Percentiles rank a stretch among this genome's conserved stretches.
Conservation (phyloP, 106 monocot species). For the Dendrobium chrysotoxum region DNA sequence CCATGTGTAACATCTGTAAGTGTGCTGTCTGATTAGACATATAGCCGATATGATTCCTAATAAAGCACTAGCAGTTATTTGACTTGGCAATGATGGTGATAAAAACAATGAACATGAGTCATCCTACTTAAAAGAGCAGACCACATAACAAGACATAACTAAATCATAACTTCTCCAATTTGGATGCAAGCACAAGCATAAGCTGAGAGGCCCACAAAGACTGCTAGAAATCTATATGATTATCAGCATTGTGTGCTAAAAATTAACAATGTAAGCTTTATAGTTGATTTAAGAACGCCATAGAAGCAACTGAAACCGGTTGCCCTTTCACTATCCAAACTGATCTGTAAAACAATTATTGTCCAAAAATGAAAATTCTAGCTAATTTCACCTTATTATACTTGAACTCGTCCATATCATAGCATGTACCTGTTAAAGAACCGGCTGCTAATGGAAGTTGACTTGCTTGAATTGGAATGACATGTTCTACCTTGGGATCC, state of each 20-base stretch:
- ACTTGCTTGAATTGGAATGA: conserved; percentile 4
- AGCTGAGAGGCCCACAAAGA: not conserved
- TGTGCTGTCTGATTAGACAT: no score
- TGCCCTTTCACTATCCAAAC: not conserved
- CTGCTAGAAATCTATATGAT: not conserved
- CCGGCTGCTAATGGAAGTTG: not conserved
- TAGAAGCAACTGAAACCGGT: not conserved
- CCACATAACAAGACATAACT: not conserved
- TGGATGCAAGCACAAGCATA: not conserved
- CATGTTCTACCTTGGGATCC: conserved; percentile 24
- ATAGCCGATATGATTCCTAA: no score
- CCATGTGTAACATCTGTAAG: no score
- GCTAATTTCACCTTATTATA: not conserved
- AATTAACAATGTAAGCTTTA: not conserved
- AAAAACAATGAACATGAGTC: not conserved
- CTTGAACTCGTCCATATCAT: not conserved
- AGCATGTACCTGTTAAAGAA: conserved; percentile 1
- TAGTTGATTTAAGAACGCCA: not conserved
- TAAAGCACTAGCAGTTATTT: no score
- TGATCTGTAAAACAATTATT: not conserved
- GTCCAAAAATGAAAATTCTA: not conserved
- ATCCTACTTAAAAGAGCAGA: not conserved
- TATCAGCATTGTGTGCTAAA: not conserved
- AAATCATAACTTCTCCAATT: not conserved
- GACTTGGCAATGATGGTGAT: no score